Conservation (phyloP, 1,284 basidiomycete species). For the Ganoderma resinaceum region DNA sequence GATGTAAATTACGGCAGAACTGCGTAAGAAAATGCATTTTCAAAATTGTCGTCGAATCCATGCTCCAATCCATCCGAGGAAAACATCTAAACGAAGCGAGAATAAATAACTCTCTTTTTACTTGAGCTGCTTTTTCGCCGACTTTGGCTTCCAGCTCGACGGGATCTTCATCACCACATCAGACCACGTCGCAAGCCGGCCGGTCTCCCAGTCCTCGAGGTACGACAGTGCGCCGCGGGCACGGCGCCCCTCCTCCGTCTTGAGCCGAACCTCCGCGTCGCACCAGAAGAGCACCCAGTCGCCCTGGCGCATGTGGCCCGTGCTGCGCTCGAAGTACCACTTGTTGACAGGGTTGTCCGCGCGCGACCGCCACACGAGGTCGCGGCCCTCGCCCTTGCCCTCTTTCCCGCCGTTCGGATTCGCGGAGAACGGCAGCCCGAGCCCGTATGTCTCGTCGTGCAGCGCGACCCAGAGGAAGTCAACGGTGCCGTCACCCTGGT, state of each 20-base stretch:
- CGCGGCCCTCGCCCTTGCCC: constrained; percentile 89
- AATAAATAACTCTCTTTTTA: constrained; percentile 12
- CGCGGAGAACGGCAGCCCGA: constrained; percentile 92
- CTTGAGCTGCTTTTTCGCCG: constrained; percentile 34
- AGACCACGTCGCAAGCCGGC: constrained; percentile 80
- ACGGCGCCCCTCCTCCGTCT: constrained; percentile 68
- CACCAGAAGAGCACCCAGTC: constrained; percentile 98
- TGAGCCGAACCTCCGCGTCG: constrained; percentile 88
- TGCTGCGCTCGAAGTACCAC: constrained; percentile 98
- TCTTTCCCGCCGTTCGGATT: constrained; percentile 95
- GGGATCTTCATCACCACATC: constrained; percentile 79
- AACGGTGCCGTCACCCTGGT: constrained; percentile 98
- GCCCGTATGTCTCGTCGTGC: constrained; percentile 97
- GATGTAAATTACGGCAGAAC: not conserved
- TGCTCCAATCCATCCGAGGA: not conserved
- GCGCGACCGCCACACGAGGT: constrained; percentile 95
- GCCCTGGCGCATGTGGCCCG: constrained; percentile 87
- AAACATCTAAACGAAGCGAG: not conserved
- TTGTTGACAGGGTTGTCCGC: constrained; percentile 97
- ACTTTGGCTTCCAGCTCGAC: constrained; percentile 71
- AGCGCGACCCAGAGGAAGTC: constrained; percentile 99
- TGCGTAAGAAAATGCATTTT: not conserved
- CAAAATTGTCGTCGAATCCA: not conserved
- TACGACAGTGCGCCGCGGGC: constrained; percentile 71
- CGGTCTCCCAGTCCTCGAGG: constrained; percentile 84